Evolutionary conservation across 2,329 filamentous ascomycete species (phyloP).

Genomic region (Diplodia sapinea): DNA sequence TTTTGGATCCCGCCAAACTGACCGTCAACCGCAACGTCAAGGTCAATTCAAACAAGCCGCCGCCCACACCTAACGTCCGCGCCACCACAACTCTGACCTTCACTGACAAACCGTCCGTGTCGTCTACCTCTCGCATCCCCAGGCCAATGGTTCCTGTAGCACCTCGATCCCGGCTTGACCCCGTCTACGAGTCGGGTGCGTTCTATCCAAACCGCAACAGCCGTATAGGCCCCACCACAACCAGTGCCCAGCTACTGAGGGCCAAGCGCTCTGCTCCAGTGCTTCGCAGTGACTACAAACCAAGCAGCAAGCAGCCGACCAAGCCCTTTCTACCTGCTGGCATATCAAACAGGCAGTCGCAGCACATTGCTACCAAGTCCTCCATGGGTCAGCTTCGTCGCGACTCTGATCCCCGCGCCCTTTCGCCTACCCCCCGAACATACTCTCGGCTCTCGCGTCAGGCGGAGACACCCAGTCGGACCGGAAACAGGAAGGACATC

Average conservation of each 20-base stretch:
- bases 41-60: slow-evolving; percentile 67
- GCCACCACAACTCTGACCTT: slow-evolving; percentile 88
- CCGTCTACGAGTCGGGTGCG: slow-evolving; percentile 87
- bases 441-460: slow-evolving; percentile 56
- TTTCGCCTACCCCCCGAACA: slow-evolving; percentile 54
- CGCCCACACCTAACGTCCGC: slow-evolving; percentile 71
- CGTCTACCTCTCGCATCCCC: slow-evolving; percentile 72
- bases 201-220: slow-evolving; percentile 69
- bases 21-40: slow-evolving; percentile 92
- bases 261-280: slow-evolving; percentile 66
- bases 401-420: slow-evolving; percentile 72
- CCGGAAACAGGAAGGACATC: slow-evolving; percentile 50
- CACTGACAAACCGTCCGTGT: slow-evolving; percentile 68
- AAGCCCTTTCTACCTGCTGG: slow-evolving; percentile 80
- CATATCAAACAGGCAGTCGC: slow-evolving; percentile 72
- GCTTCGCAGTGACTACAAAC: slow-evolving; percentile 55
- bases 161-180: slow-evolving; percentile 71
- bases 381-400: slow-evolving; percentile 76
- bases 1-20: slow-evolving; percentile 79
- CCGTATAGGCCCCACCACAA: slow-evolving; percentile 60
- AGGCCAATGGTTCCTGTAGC: slow-evolving; percentile 66
- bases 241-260: slow-evolving; percentile 61
- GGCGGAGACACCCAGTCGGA: slow-evolving; percentile 57
- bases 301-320: slow-evolving; percentile 65
- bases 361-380: slow-evolving; percentile 76